Evolutionary conservation across 208 protist genomes (phyloP).

Genomic region (Trypanosoma melophagium): DNA sequence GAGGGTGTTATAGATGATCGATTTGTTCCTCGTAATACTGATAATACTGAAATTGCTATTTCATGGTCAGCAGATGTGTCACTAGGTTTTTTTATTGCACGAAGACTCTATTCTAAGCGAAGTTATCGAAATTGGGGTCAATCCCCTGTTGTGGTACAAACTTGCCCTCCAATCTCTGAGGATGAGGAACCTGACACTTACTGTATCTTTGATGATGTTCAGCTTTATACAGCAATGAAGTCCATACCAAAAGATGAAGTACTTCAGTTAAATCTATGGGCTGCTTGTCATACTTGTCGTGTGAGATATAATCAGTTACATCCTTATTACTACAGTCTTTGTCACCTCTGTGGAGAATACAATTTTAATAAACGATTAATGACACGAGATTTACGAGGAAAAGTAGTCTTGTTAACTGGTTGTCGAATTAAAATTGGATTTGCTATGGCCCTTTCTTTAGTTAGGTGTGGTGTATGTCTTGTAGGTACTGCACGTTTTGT

Average conservation of each 20-base stretch:
- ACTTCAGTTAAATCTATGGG: constrained; percentile 50
- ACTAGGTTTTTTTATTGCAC: constrained; percentile 71
- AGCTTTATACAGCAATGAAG: constrained; percentile 59
- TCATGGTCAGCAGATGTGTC: constrained; percentile 42
- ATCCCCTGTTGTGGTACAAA: constrained; percentile 53
- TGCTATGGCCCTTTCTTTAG: constrained; percentile 86
- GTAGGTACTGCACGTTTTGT: constrained; percentile 92
- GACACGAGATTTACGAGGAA: constrained; percentile 87
- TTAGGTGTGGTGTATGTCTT: constrained; percentile 79
- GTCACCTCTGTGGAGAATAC: constrained; percentile 93
- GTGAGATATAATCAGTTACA: constrained; percentile 89
- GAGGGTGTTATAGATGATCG: constrained; percentile 7
- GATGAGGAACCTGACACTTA: constrained; percentile 73
- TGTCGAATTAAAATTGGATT: constrained; percentile 95
- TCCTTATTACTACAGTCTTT: constrained; percentile 97
- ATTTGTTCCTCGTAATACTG: background rate
- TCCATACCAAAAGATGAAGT: constrained; percentile 32
- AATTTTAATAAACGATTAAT: constrained; percentile 95
- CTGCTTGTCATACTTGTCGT: constrained; percentile 89
- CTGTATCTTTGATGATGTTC: constrained; percentile 73
- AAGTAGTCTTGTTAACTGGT: constrained; percentile 92
- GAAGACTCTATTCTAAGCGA: constrained; percentile 52
- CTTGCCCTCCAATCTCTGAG: constrained; percentile 47
- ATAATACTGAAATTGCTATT: background rate
- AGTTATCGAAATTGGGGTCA: constrained; percentile 37